Evolutionary conservation across 148 eudicot species (phyloP).

Genomic region (Spergularia bocconei): DNA sequence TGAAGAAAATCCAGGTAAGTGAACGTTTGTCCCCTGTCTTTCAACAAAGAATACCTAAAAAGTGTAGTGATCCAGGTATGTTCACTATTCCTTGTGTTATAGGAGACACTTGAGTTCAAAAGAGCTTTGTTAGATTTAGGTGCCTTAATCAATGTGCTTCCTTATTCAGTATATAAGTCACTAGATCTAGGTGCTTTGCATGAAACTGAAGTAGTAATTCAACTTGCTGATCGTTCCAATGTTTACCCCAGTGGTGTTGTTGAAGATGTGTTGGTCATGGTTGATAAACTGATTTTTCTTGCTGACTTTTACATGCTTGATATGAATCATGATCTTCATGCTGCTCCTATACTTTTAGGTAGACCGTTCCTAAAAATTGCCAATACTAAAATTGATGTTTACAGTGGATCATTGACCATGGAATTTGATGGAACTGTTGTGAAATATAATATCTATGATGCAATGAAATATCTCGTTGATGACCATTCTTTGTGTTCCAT

Average conservation of each 20-base stretch:
- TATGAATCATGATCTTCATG: not conserved
- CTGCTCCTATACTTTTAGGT: not conserved
- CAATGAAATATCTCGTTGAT: no score
- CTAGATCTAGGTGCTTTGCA: not conserved
- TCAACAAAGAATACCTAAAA: not conserved
- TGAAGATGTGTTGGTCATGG: no score
- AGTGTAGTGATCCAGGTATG: constrained; percentile 4
- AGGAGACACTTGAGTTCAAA: not conserved
- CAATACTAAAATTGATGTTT: not conserved
- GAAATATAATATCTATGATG: no score
- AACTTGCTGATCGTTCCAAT: no score
- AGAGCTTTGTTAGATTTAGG: not conserved
- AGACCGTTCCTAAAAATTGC: not conserved
- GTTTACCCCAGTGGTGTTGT: no score
- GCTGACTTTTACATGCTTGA: not conserved
- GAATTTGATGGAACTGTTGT: not conserved
- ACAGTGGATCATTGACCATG: not conserved
- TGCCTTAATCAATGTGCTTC: not conserved
- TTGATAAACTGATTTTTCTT: no score
- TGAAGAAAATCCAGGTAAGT: not conserved
- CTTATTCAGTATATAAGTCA: no score
- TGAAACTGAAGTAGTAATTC: no score
- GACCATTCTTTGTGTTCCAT: no score
- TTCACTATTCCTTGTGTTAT: not conserved
- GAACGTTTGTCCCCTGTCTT: not conserved